Base-by-base conservation (phyloP, 371 early-diverging fungal species). In the Circinella umbellata region DNA sequence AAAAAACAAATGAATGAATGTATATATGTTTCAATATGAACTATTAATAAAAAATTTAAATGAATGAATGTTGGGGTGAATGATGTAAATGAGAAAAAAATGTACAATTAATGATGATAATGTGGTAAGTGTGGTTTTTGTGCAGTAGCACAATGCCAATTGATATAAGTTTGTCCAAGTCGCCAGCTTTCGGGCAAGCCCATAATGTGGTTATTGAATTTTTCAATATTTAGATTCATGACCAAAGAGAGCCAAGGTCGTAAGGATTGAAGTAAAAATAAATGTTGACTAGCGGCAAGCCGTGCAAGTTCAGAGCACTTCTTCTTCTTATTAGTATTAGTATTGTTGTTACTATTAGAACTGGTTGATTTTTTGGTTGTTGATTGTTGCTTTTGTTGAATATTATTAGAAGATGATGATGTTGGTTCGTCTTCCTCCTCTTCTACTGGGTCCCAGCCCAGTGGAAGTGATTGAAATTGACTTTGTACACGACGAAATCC, bases 401-500 rank as follows among this genome's bases (percentile, higher is more conserved):
- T 42, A 42, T 42, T 11, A 42, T 11, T 1, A 42, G 42, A 42
- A 42, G 42, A 42, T 42, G 42, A 42, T 9, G 42, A 9, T 7
- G 18, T 66, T 54, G 34, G 6, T 53, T 37, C n/a, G 48, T 64
- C 49, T 55, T 67, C 42, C 1, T 20, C 6, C 13, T 63, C 34
- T n/a, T 63, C 4, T 42, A 42, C 42, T 70, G 70, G 67, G 10
- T 75, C 75, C 81, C 81, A 81, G 4, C 79, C 81, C 4, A 81
- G 61, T 4, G 79, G 79, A n/a, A 81, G 57, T 0, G 79, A 81
- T 66, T 81, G 79, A 48, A 81, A 81, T 35, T 76, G 70, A 42
- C 81, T 81, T 64, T 79, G 73, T 15, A 81, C 74, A 20, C 81
- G 74, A 38, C 81, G 74, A 61, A 77, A 81, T 13, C 82, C 80